Evolutionary conservation across 1,139 yeast genomes (phyloP), one percentile per base, ranked within the genome.

Genomic region (Protomyces gravidus): DNA sequence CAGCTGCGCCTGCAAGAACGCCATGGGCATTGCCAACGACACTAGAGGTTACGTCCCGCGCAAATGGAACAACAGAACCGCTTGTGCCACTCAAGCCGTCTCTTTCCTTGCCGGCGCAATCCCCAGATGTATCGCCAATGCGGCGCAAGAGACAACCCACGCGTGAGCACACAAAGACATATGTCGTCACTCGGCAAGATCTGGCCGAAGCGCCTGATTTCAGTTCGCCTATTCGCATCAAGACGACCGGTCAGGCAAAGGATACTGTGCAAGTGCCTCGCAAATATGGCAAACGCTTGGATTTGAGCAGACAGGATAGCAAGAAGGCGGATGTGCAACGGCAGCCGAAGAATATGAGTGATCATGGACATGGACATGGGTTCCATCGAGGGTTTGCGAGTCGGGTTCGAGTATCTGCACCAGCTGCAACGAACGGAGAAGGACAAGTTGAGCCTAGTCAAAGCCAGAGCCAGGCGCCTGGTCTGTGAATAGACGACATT

Each of bases 341-440:
- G 17, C 58, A 53, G 27, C 58, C 58, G 5, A 50, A 30, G 30
- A 53, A 53, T 45, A 53, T 53, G 58, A 53, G 51, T 36, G 58
- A 53, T 36, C 46, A 50, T 23, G 51, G 51, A 3, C 45, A 50
- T 1, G 58, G 58, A 7, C 26, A 30, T n/a, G 58, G 58, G 3
- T 53, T 53, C 46, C 47, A 53, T 21, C 45, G 51, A 6, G 58
- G 58, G 3, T 53, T 53, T n/a, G 51, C 51, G 5, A 27, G 33
- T 36, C 58, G 58, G 2, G 50, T 45, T 21, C 49, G 57, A n/a
- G 27, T 23, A 13, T 46, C 53, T 11, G 19, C 42, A 5, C 19
- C n/a, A n/a, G n/a, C n/a, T n/a, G n/a, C n/a, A n/a, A n/a, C n/a
- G n/a, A n/a, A n/a, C n/a, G n/a, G n/a, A n/a, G n/a, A n/a, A n/a